Evolutionary conservation across 164 flowering plant species (phyloP).

Genomic region (Sextonia rubra): DNA sequence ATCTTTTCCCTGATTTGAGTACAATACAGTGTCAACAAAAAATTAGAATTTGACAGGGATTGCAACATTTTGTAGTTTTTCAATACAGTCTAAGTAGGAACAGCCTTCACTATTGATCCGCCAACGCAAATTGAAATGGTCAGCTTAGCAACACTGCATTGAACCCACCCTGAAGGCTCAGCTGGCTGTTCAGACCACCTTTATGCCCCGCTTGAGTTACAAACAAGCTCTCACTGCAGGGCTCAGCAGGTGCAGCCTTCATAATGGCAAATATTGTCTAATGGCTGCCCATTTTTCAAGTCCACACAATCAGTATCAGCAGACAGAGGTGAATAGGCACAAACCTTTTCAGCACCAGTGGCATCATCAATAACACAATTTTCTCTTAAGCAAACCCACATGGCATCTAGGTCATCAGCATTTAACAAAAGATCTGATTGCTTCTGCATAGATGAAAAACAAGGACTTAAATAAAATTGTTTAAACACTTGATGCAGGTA

Average conservation of each 20-base stretch:
- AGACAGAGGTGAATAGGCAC: background rate
- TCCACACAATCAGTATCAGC: background rate
- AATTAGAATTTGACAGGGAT: background rate
- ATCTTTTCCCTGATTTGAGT: background rate
- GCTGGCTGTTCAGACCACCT: no score
- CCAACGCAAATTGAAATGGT: no score
- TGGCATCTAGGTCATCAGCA: constrained; percentile 95
- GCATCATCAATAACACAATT: constrained; percentile 98
- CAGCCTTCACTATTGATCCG: no score
- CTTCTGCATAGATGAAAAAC: constrained; percentile 49
- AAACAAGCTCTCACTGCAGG: no score
- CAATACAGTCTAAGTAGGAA: background rate
- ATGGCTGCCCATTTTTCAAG: background rate
- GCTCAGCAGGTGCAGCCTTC: background rate
- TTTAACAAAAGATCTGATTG: constrained; percentile 92
- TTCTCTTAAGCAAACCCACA: constrained; percentile 97
- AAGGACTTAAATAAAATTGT: background rate
- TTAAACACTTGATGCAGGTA: background rate
- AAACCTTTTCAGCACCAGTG: constrained; percentile 95
- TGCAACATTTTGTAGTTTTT: background rate
- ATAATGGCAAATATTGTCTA: background rate
- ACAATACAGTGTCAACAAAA: no score
- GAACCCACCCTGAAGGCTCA: no score
- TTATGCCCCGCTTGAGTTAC: no score
- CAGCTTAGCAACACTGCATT: no score